Evolutionary conservation across 2,329 filamentous ascomycete species (phyloP).

Genomic region (Diplodia sapinea): DNA sequence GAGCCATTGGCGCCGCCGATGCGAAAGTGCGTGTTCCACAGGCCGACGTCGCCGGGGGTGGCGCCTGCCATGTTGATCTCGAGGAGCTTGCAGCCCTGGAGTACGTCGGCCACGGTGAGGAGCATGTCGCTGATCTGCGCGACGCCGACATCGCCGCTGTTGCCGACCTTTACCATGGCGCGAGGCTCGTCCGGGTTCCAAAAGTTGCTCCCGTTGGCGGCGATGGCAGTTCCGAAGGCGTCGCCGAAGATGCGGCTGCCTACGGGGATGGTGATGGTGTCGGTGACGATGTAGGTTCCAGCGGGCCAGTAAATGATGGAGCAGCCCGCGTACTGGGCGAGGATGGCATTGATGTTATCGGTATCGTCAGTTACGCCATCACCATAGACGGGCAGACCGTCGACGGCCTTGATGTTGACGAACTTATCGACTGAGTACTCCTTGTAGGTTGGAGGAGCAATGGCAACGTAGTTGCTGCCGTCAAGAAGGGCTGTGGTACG

Average conservation of each 20-base stretch:
- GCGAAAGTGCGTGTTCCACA: conserved; percentile 45
- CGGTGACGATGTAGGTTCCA: conserved; percentile 35
- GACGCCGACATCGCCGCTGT: conserved; percentile 34
- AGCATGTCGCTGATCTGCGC: conserved; percentile 37
- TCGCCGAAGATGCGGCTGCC: conserved; percentile 35
- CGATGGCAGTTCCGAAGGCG: conserved; percentile 34
- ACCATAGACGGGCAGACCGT: conserved; percentile 8
- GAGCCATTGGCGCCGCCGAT: conserved; percentile 45
- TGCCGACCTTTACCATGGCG: conserved; percentile 35
- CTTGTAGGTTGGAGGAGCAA: conserved; percentile 27
- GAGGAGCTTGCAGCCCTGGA: conserved; percentile 37
- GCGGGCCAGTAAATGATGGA: conserved; percentile 33
- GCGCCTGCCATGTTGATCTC: conserved; percentile 55
- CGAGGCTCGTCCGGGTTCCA: conserved; percentile 33
- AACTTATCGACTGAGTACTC: conserved; percentile 26
- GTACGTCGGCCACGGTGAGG: conserved; percentile 33
- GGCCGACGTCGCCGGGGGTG: conserved; percentile 57
- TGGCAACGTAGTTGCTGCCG: conserved; percentile 22
- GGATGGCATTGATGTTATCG: conserved; percentile 29
- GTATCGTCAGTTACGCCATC: conserved; percentile 30
- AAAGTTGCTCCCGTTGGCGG: conserved; percentile 34
- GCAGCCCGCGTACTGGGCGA: conserved; percentile 25
- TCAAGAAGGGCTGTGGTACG: conserved; percentile 2
- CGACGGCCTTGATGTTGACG: conserved; percentile 30
- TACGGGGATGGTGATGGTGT: conserved; percentile 35